These are phyloP conservation scores for Hanseniaspora nectarophila DNA, from an alignment of 805 yeast species.

Conservation along the genomic window DNA sequence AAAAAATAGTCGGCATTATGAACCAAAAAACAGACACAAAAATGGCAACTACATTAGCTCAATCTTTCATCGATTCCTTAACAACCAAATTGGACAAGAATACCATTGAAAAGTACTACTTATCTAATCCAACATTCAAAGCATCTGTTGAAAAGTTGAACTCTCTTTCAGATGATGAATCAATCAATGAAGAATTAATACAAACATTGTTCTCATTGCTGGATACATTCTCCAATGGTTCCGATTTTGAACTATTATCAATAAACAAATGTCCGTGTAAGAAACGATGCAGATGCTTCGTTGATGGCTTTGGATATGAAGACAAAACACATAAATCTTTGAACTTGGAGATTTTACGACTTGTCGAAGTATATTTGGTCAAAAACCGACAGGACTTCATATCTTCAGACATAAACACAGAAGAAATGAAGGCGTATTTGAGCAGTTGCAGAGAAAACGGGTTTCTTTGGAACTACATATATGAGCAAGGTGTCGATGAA, in stretches of 20 bases:
- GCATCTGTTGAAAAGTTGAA: background rate
- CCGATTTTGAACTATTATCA: background rate
- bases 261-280: background rate
- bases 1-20: background rate
- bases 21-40: background rate
- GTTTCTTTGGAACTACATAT: background rate
- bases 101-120: background rate
- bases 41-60: background rate
- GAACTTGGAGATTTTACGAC: background rate
- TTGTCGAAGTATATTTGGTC: background rate
- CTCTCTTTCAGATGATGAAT: background rate
- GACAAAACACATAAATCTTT: background rate
- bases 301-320: background rate
- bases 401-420: background rate
- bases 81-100: background rate
- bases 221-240: background rate
- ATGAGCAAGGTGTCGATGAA: background rate
- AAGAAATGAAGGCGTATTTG: background rate
- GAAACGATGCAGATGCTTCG: background rate
- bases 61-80: background rate
- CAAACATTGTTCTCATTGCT: background rate
- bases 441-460: background rate
- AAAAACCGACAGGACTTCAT: background rate
- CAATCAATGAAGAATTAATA: background rate
- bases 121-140: background rate